Conservation (phyloP, 1,139 yeast species). For the Kodamaea fungicola region DNA sequence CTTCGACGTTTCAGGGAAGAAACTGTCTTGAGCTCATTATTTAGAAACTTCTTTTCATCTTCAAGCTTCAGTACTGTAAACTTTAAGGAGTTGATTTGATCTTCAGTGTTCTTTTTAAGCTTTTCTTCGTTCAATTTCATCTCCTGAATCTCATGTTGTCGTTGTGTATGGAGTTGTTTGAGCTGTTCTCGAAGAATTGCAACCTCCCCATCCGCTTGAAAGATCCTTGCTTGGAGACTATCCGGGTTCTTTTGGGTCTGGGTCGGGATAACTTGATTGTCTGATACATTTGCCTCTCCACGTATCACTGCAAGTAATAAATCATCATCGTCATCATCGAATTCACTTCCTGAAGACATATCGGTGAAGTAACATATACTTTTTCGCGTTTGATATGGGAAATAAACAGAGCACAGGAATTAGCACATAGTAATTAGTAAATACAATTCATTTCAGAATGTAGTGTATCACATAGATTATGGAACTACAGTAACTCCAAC, state of each 20-base stretch:
- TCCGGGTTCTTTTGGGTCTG: conserved; percentile 2
- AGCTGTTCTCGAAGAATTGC: conserved; percentile 70
- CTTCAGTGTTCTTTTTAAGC: conserved; percentile 32
- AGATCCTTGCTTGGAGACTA: conserved; percentile 26
- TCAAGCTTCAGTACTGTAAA: conserved; percentile 53
- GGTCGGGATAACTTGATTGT: conserved; percentile 7
- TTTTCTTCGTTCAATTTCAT: conserved; percentile 33
- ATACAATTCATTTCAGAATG: too few species aligned
- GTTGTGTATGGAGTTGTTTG: conserved; percentile 42
- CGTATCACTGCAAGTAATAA: conserved; percentile 22
- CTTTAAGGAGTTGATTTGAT: conserved; percentile 39
- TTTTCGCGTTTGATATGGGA: too few species aligned
- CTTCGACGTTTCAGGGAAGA: conserved; percentile 5
- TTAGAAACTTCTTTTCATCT: conserved; percentile 68
- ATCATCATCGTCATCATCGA: conserved; percentile 44
- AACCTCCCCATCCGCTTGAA: conserved; percentile 70
- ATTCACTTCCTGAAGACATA: conserved; percentile 26
- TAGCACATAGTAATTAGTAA: not conserved
- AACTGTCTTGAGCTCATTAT: conserved; percentile 34
- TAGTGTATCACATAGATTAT: too few species aligned
- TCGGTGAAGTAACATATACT: not conserved
- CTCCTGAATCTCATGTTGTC: conserved; percentile 41
- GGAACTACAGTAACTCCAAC: too few species aligned
- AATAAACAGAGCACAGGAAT: not conserved
- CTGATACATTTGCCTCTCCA: conserved; percentile 10